Evolutionary conservation across 805 yeast species (phyloP), one percentile per base, ranked within the genome.

Genomic region (Brettanomyces custersianus): DNA sequence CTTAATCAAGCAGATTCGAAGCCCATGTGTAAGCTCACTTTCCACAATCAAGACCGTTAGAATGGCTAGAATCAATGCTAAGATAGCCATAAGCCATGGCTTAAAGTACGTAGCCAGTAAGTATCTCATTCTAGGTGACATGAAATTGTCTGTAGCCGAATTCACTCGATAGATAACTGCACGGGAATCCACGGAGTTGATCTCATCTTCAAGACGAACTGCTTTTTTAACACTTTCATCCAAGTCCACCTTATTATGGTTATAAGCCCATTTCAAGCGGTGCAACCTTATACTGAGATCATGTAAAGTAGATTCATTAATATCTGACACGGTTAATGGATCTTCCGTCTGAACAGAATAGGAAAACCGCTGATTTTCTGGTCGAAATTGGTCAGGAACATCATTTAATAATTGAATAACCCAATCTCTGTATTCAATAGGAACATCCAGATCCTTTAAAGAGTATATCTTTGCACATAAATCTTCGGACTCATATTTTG

Each of bases 11-110:
- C 90, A 81, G 12, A 76, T 54, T 34, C 51, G 61, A 1, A 88
- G 74, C 4, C 85, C 81, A 52, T 83, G 88, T 37, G 80, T 66
- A 24, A 80, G 59, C 50, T 85, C 95, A 15, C 88, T 78, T 59
- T 81, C 77, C n/a, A 80, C 65, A 4, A 85, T 60, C 2, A 74
- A 49, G 5, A 74, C 52, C 0, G 88, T 72, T 5, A 72, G 46
- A 0, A 49, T 29, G 10, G 63, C 63, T 15, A 79, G 48, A 0
- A 65, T 11, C 0, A 68, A 37, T 0, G 84, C 67, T 15, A 60
- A 41, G 0, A 66, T 16, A n/a, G n/a, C n/a, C n/a, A n/a, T n/a
- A 74, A 59, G 28, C 5, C 55, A 32, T 0, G 88, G 87, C 6
- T 63, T 13, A 7, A 32, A n/a, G 21, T 32, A 32, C 29, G 8